Conservation (phyloP, 371 early-diverging fungal species). For the Batkoa obscura region DNA sequence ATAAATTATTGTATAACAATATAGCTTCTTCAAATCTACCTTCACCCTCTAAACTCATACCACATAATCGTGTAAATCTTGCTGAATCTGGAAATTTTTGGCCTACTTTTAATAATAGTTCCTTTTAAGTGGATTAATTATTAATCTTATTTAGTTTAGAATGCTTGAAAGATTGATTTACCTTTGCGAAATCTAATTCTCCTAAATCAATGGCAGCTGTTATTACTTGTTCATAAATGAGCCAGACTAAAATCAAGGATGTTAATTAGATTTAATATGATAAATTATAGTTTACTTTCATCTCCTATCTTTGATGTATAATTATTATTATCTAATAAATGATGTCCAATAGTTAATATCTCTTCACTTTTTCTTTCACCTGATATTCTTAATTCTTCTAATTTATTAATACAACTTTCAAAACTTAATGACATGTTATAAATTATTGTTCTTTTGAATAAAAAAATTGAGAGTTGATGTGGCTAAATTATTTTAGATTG, state of each 20-base stretch:
- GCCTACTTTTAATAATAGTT: slow-evolving; percentile 18
- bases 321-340: slow-evolving; percentile 10
- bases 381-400: no score
- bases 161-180: slow-evolving; percentile 10
- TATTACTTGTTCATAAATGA: slow-evolving; percentile 61
- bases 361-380: slow-evolving; percentile 17
- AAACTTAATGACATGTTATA: no score
- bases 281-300: slow-evolving; percentile 11
- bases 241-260: slow-evolving; percentile 30
- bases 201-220: slow-evolving; percentile 61
- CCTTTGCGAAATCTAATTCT: slow-evolving; percentile 36
- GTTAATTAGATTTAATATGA: neutral
- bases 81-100: slow-evolving; percentile 37
- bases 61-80: slow-evolving; percentile 40
- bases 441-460: no score
- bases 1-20: slow-evolving; percentile 32
- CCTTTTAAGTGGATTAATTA: neutral
- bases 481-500: no score
- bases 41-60: slow-evolving; percentile 48
- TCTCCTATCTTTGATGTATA: slow-evolving; percentile 16
- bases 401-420: no score
- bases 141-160: neutral
- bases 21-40: slow-evolving; percentile 44
- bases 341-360: slow-evolving; percentile 17
- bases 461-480: no score